A percentile compares a stretch with the other conserved stretches of the same genome.
Evolutionary conservation across 176 grass and related monocot species (phyloP).

Genomic region (Otatea glauca): DNA sequence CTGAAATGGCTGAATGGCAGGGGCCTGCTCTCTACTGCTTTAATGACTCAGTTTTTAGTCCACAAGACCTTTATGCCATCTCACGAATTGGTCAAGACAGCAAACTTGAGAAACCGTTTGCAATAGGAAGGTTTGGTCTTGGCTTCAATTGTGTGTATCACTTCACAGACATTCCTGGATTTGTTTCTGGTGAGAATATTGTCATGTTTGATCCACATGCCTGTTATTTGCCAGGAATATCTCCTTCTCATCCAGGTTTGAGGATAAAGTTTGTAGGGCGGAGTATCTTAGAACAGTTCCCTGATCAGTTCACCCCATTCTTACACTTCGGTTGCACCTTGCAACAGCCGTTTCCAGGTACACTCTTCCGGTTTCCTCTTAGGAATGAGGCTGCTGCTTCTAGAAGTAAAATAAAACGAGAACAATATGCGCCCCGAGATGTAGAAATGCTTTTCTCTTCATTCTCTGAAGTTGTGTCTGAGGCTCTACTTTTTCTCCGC

Average conservation of each 20-base stretch:
- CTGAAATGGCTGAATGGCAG: slow-evolving; percentile 99
- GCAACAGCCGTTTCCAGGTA: slow-evolving; percentile 91
- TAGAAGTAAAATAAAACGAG: slow-evolving; percentile 96
- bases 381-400: slow-evolving; percentile 80
- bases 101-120: slow-evolving; percentile 97
- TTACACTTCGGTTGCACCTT: slow-evolving; percentile 94
- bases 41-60: slow-evolving; percentile 93
- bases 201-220: slow-evolving; percentile 99
- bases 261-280: slow-evolving; percentile 91
- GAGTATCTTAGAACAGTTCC: slow-evolving; percentile 93
- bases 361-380: slow-evolving; percentile 94
- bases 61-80: slow-evolving; percentile 97
- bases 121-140: slow-evolving; percentile 95
- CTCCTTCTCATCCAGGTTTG: slow-evolving; percentile 93
- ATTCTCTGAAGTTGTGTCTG: slow-evolving; percentile 86
- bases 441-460: slow-evolving; percentile 86
- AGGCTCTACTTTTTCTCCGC: slow-evolving; percentile 88
- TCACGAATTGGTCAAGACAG: slow-evolving; percentile 97
- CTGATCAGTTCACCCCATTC: slow-evolving; percentile 94
- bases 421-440: slow-evolving; percentile 88
- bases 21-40: slow-evolving; percentile 96
- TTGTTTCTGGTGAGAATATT: slow-evolving; percentile 98
- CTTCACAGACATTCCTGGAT: slow-evolving; percentile 98
- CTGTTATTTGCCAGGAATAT: slow-evolving; percentile 92
- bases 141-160: slow-evolving; percentile 99